Evolutionary conservation across 164 flowering plant genomes (phyloP), one percentile per base, ranked within the genome.

Genomic region (Vitis cinerea): DNA sequence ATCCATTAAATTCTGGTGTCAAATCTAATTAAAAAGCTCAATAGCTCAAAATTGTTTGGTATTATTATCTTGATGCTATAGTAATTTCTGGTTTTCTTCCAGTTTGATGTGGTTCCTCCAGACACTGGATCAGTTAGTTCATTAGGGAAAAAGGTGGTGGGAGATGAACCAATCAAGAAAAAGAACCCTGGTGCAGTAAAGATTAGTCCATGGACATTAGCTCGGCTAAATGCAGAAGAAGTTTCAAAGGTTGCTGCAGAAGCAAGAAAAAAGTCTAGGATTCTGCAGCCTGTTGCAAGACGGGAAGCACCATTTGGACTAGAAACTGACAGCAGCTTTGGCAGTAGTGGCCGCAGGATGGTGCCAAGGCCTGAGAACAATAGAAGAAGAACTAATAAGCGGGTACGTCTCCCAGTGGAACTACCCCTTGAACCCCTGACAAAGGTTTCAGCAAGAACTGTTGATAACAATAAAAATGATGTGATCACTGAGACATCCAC

Each of bases 101-200:
- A 96, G 99, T 96, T 84, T 82, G 99, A 96, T 83, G 99, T 93
- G 2, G 91, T 96, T 64, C 89, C 97, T 70, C 94, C 97, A 0
- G 99, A 90, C 51, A 84, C 88, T 48, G 89, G 75, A 37, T 84
- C 99, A 31, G 85, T 89, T 13, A 89, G 91, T 74, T 87, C 93
- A 13, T 76, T 83, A 1, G 91, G 95, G 56, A 93, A 87, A 70
- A 88, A 79, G 75, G 72, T 71, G 23, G 74, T 70, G 17, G 67
- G 65, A 9, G 97, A 89, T 7, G 93, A 88, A 66, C 78, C 77
- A 9, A 67, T 54, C 13, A 87, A 81, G 85, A 91, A 85, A 78
- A 93, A 87, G 80, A 90, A 83, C 57, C 78, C 84, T 17, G 85
- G 75, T 50, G 72, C 90, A 31, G 86, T 96, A 56, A 96, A 89